Conservation (phyloP, 257 asterid species). For the Linderniella brevidens region DNA sequence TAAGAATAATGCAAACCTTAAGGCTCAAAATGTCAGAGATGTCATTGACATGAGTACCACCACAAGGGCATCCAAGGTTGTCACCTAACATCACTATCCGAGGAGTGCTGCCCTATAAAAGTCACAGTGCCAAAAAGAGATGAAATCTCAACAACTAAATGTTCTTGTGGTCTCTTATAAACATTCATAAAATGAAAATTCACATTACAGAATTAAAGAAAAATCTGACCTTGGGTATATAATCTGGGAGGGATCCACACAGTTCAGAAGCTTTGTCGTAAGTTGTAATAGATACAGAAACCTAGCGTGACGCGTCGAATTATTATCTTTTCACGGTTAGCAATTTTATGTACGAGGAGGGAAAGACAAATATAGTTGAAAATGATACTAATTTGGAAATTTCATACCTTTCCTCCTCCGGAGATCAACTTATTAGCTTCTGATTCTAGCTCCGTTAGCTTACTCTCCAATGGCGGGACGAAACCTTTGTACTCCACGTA, state of each 20-base stretch:
- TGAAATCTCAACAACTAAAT: neutral
- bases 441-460: slow-evolving; percentile 38
- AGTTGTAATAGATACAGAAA: slow-evolving; percentile 32
- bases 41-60: slow-evolving; percentile 71
- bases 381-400: neutral
- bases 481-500: slow-evolving; percentile 67
- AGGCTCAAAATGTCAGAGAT: slow-evolving; percentile 43
- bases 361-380: neutral
- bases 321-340: no score
- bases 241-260: slow-evolving; percentile 75
- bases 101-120: slow-evolving; percentile 58
- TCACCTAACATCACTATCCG: slow-evolving; percentile 58
- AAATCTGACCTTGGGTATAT: slow-evolving; percentile 48
- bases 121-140: neutral
- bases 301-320: slow-evolving; percentile 18
- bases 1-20: slow-evolving; percentile 24
- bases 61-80: slow-evolving; percentile 70
- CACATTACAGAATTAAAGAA: neutral
- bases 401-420: slow-evolving; percentile 59
- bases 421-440: slow-evolving; percentile 51
- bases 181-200: neutral
- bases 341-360: slow-evolving; percentile 2
- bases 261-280: slow-evolving; percentile 47
- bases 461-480: slow-evolving; percentile 39
- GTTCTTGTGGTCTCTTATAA: neutral